Base-by-base conservation (phyloP, 2,329 filamentous ascomycete genomes). In the Epicoccum nigrum region DNA sequence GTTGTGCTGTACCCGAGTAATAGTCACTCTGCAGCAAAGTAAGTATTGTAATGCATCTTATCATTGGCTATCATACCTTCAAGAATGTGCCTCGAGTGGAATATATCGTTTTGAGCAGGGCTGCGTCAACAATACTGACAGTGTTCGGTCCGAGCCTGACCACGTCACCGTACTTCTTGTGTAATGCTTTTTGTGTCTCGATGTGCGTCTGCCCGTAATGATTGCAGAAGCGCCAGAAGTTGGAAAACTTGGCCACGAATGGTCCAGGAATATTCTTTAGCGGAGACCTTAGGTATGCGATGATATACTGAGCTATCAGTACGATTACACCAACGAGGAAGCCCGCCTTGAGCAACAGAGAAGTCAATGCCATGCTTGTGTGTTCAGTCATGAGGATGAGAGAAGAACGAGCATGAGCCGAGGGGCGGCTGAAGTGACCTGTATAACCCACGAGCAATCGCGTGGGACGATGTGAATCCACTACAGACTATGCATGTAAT, bases 101-200 rank as follows among this genome's bases (percentile, higher is more conserved):
- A 55, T 71, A 71, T 43, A 71, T 68, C 0, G 56, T 65, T 58
- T 70, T 70, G 51, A 70, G 58, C n/a, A 69, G 57, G 37, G 46
- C 51, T 5, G 63, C 54, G 49, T 71, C 67, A 9, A 61, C 59
- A 32, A 71, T 23, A 45, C 65, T 67, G 45, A 71, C 64, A 16
- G 60, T 62, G 23, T 64, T 69, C 11, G 68, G 67, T 2, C 67
- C 68, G 28, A 71, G 46, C 7, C 63, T 59, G 16, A 71, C 67
- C 8, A 64, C 51, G 43, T 66, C 56, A 39, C 67, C 68, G 33
- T 69, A 62, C 39, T 65, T 60, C 25, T 61, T 54, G 35, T 71
- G 68, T n/a, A 71, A 58, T 15, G 53, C 55, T 37, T 54, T 57
- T 51, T 68, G 64, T 4, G 65, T 68, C 45, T 68, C 63, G 37